Conservation (phyloP, 176 grass and related monocot genomes). For the Aegilops tauschii region DNA sequence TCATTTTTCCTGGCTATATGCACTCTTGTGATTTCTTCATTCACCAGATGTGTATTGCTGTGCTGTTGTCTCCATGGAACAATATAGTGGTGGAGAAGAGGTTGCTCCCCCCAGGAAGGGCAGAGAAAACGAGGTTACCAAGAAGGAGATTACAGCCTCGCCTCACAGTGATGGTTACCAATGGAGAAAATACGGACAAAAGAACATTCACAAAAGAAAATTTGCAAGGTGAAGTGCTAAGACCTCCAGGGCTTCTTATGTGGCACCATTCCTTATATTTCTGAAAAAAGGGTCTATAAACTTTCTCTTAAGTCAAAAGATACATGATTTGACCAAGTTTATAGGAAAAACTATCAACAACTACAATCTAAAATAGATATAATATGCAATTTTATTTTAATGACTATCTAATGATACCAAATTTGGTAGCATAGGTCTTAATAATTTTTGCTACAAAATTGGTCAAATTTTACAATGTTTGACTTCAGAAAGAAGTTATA, state of each 20-base stretch:
- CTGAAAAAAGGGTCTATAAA: no score
- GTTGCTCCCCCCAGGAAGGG: not conserved
- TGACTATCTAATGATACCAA: no score
- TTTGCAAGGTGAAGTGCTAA: constrained; percentile 26
- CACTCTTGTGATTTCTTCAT: not conserved
- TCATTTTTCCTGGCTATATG: not conserved
- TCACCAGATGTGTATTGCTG: not conserved
- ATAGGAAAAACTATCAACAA: no score
- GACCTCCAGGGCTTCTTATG: not conserved
- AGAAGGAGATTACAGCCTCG: constrained; percentile 22
- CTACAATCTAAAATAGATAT: no score
- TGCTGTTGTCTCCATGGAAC: not conserved
- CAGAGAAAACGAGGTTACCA: not conserved
- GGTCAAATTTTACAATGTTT: no score
- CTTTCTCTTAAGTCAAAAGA: no score
- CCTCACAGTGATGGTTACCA: constrained; percentile 38
- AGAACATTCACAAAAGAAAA: constrained; percentile 36
- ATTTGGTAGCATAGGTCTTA: no score
- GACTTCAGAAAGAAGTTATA: no score
- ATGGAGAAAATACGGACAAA: constrained; percentile 57
- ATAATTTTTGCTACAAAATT: no score
- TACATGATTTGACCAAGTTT: no score
- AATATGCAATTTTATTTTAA: no score
- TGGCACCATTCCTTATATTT: no score
- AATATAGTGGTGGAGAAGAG: not conserved